Percentiles rank a stretch among this genome's conserved stretches.
Conservation (phyloP, 352 stramenopile species). For the Globisporangium canariense region DNA sequence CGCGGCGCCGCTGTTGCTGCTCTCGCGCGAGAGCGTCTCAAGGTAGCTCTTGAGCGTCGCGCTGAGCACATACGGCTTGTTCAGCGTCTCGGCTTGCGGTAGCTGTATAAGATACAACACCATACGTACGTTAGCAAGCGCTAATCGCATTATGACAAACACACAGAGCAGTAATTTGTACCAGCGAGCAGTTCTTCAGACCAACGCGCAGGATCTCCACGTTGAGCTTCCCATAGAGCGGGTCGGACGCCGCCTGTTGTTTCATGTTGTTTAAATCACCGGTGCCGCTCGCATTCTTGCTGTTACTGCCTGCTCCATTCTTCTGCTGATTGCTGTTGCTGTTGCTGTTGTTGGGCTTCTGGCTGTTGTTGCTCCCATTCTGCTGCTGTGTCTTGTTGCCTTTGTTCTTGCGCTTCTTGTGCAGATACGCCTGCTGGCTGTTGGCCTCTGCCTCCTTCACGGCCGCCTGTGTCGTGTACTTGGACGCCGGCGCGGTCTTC, state of each 20-base stretch:
- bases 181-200: constrained; percentile 71
- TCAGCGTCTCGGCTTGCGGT: constrained; percentile 21
- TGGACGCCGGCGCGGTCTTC: constrained; percentile 33
- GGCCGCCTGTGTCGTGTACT: constrained; percentile 67
- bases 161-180: constrained; percentile 12
- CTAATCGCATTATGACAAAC: too few relatives aligned
- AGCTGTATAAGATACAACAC: constrained; percentile 16
- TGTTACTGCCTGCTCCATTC: not conserved
- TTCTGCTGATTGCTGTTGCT: constrained; percentile 1
- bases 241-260: constrained; percentile 24
- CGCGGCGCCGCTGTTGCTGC: constrained; percentile 10
- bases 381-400: not conserved
- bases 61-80: constrained; percentile 23
- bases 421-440: constrained; percentile 65
- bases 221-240: constrained; percentile 55
- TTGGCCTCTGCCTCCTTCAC: constrained; percentile 30
- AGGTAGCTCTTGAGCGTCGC: constrained; percentile 50
- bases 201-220: constrained; percentile 45
- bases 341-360: too few relatives aligned
- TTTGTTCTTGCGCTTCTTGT: constrained; percentile 56
- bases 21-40: constrained; percentile 8
- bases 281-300: constrained; percentile 13
- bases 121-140: too few relatives aligned
- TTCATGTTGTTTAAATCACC: constrained; percentile 8
- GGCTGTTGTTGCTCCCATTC: constrained; percentile 6